phyloP scores from a whole-genome alignment of 2,329 filamentous ascomycete genomes.

The Sporothrix curviconia region DNA sequence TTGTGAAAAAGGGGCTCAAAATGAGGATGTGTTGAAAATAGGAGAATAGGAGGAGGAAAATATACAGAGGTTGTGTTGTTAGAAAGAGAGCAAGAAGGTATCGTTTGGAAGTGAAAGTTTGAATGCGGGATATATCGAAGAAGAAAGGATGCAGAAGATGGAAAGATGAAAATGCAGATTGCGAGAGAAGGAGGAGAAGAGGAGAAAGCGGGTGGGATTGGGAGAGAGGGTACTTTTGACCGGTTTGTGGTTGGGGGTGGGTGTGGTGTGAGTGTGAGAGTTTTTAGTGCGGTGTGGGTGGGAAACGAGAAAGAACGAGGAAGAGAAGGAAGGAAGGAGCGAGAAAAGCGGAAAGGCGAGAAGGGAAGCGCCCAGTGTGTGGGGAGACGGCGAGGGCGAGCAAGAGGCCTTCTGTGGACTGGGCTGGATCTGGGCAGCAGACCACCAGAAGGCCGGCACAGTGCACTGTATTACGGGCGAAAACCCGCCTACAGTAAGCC shows the following conservation, averaged over 20 bases:
- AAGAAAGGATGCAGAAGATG: background rate
- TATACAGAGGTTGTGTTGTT: background rate
- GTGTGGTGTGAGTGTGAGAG: background rate
- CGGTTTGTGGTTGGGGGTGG: constrained; percentile 5
- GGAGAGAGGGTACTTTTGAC: constrained; percentile 13
- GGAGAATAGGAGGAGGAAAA: background rate
- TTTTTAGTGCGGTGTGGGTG: constrained; percentile 9
- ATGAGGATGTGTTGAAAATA: background rate
- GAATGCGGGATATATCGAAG: background rate
- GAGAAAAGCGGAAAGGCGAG: background rate
- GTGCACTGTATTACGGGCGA: background rate
- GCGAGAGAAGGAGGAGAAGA: background rate
- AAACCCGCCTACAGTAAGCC: background rate
- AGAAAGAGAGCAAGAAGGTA: background rate
- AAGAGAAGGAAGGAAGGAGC: background rate
- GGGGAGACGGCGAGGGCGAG: no score
- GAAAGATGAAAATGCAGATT: constrained; percentile 6
- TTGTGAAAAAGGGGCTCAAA: background rate
- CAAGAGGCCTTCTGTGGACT: background rate
- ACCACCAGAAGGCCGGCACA: constrained; percentile 5
- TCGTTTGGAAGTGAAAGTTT: background rate
- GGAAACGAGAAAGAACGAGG: background rate
- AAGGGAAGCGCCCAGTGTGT: background rate
- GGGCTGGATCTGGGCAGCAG: background rate
- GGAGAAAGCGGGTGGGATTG: constrained; percentile 11